Percentiles rank a stretch among this genome's conserved stretches.
These are phyloP conservation scores for Pichia occidentalis DNA, from an alignment of 805 yeast species.

Conservation along the genomic window DNA sequence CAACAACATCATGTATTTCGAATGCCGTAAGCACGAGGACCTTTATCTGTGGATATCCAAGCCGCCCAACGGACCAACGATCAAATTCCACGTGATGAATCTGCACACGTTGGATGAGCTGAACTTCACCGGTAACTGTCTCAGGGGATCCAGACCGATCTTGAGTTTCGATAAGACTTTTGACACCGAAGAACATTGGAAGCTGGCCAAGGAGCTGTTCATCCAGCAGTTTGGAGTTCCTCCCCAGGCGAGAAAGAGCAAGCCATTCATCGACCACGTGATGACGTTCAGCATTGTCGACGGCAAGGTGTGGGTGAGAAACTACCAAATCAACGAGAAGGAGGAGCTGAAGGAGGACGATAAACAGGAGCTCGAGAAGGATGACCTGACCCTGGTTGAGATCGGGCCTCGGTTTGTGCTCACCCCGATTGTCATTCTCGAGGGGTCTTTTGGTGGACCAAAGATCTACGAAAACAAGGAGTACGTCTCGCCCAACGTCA, in stretches of 20 bases:
- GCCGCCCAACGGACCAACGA: slow-evolving; percentile 97
- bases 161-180: slow-evolving; percentile 82
- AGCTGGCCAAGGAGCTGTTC: slow-evolving; percentile 76
- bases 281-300: slow-evolving; percentile 90
- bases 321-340: slow-evolving; percentile 75
- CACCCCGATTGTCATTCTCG: slow-evolving; percentile 84
- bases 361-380: slow-evolving; percentile 26
- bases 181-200: slow-evolving; percentile 59
- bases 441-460: slow-evolving; percentile 97
- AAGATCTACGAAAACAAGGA: slow-evolving; percentile 95
- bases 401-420: slow-evolving; percentile 95
- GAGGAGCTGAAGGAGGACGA: slow-evolving; percentile 38
- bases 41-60: slow-evolving; percentile 91
- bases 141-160: slow-evolving; percentile 91
- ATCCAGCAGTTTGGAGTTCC: slow-evolving; percentile 90
- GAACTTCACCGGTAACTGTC: slow-evolving; percentile 93
- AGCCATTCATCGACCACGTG: slow-evolving; percentile 94
- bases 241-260: slow-evolving; percentile 82
- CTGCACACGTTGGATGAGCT: slow-evolving; percentile 94
- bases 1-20: slow-evolving; percentile 89
- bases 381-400: slow-evolving; percentile 77
- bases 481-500: slow-evolving; percentile 92
- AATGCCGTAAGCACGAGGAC: slow-evolving; percentile 93
- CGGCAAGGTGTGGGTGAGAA: slow-evolving; percentile 91
- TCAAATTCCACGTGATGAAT: slow-evolving; percentile 89